Evolutionary conservation across 1,284 basidiomycete genomes (phyloP).

Genomic region (Grifola frondosa): DNA sequence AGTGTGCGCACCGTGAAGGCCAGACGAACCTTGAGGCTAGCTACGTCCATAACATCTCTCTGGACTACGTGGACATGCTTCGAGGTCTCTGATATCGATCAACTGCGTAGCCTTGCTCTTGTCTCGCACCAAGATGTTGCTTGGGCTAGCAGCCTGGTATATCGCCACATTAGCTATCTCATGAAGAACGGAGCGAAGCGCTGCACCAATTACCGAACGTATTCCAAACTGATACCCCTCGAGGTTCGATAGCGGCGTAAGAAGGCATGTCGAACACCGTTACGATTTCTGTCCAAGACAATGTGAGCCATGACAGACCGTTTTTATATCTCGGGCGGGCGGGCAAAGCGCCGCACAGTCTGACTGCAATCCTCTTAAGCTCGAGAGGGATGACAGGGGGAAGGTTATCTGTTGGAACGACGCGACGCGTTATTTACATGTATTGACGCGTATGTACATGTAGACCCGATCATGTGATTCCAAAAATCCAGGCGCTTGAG

Average conservation of each 20-base stretch:
- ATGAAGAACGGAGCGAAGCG: not conserved
- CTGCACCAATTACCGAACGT: not conserved
- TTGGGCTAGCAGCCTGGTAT: not conserved
- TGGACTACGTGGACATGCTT: constrained; percentile 28
- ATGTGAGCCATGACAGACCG: too few relatives aligned
- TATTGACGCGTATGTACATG: too few relatives aligned
- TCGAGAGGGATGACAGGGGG: too few relatives aligned
- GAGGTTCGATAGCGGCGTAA: constrained; percentile 1
- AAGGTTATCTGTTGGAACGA: too few relatives aligned
- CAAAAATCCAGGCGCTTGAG: too few relatives aligned
- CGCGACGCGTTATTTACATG: too few relatives aligned
- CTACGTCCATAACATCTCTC: constrained; percentile 23
- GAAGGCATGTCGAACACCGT: constrained; percentile 2
- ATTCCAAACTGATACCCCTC: constrained; percentile 6
- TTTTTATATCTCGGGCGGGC: too few relatives aligned
- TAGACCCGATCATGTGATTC: too few relatives aligned
- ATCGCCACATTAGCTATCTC: not conserved
- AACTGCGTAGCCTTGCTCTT: not conserved
- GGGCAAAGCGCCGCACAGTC: too few relatives aligned
- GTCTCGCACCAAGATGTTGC: not conserved
- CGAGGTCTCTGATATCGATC: not conserved
- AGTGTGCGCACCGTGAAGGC: not conserved
- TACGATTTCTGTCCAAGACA: too few relatives aligned
- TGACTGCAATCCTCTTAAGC: too few relatives aligned
- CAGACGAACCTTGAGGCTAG: constrained; percentile 21